A percentile compares a stretch with the other conserved stretches of the same genome.
Evolutionary conservation across 805 yeast genomes (phyloP).

Genomic region (Schwanniomyces sp.): DNA sequence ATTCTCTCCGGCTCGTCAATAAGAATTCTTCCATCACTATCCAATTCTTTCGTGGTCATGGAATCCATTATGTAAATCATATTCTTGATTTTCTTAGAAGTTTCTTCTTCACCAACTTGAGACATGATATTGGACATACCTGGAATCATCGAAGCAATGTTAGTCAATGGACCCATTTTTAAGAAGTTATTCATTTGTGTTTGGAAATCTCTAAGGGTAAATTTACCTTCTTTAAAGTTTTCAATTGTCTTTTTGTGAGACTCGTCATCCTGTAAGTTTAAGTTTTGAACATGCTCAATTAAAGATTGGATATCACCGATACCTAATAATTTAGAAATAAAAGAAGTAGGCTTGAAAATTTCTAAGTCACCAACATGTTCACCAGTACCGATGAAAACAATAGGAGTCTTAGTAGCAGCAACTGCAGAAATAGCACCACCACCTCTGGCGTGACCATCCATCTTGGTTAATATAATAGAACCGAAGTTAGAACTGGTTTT

Average conservation of each 20-base stretch:
- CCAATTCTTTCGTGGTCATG: conserved; percentile 90
- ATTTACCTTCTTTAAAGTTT: conserved; percentile 91
- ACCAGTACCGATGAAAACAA: conserved; percentile 96
- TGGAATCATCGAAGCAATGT: conserved; percentile 94
- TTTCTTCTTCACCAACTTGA: conserved; percentile 90
- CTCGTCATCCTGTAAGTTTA: conserved; percentile 60
- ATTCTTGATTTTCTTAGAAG: conserved; percentile 75
- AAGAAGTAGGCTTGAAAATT: conserved; percentile 83
- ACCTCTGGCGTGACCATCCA: conserved; percentile 99
- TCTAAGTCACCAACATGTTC: conserved; percentile 95
- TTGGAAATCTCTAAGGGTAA: conserved; percentile 87
- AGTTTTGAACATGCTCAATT: conserved; percentile 88
- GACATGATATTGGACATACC: conserved; percentile 82
- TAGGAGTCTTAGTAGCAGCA: conserved; percentile 94
- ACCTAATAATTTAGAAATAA: conserved; percentile 88
- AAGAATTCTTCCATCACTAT: conserved; percentile 83
- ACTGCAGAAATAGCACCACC: conserved; percentile 99
- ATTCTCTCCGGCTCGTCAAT: conserved; percentile 80
- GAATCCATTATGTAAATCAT: conserved; percentile 94
- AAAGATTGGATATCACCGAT: conserved; percentile 94
- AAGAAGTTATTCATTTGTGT: conserved; percentile 92
- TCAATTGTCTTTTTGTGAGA: conserved; percentile 90
- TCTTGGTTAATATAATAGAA: conserved; percentile 88
- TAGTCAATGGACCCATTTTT: conserved; percentile 95
- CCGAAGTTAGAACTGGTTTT: conserved; percentile 93